Evolutionary conservation across 2,329 filamentous ascomycete genomes (phyloP).

Genomic region (Daldinia sp.): DNA sequence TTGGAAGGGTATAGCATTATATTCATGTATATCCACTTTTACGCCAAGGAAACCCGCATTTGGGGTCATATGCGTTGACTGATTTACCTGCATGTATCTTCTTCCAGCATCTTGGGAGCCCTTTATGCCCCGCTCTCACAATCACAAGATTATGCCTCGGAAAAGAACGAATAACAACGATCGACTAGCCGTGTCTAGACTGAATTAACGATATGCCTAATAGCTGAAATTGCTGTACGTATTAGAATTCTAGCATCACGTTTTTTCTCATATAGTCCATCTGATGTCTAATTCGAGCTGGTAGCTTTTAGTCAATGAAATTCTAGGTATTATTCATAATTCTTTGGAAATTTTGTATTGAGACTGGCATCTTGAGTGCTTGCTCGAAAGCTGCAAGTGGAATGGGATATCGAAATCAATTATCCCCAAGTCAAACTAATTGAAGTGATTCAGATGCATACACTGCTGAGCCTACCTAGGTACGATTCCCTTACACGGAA

Average conservation of each 20-base stretch:
- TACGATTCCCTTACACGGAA: conserved; percentile 37
- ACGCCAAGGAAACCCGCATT: background rate
- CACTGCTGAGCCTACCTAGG: conserved; percentile 35
- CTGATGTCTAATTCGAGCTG: too few species aligned
- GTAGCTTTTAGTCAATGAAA: too few species aligned
- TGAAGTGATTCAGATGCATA: conserved; percentile 15
- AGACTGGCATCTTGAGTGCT: background rate
- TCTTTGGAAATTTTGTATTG: too few species aligned
- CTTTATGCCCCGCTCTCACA: background rate
- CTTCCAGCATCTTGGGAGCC: background rate
- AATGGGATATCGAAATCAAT: background rate
- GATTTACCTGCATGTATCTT: background rate
- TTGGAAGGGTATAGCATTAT: background rate
- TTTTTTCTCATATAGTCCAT: too few species aligned
- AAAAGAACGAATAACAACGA: background rate
- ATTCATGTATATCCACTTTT: background rate
- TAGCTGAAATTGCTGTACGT: too few species aligned
- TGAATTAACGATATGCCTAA: too few species aligned
- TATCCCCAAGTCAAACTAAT: background rate
- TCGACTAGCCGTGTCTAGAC: too few species aligned
- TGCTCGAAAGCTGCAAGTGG: background rate
- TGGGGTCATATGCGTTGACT: background rate
- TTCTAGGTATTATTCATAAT: too few species aligned
- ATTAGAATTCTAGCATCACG: background rate
- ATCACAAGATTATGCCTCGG: background rate